phyloP scores from a whole-genome alignment of 257 asterid species.

The Dorcoceras hygrometricum region DNA sequence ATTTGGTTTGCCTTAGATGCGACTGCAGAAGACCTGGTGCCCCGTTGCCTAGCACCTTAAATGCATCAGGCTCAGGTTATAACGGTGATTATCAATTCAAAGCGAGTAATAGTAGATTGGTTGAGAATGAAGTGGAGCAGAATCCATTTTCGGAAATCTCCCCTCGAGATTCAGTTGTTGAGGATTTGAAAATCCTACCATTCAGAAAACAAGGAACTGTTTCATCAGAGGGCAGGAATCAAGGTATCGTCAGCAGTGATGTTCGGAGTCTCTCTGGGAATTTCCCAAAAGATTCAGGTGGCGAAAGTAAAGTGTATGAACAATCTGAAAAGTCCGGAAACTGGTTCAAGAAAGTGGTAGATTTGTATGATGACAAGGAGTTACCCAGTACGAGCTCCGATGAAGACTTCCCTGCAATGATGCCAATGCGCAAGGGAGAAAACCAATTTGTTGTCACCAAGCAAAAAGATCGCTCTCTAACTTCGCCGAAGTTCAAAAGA shows the following conservation, averaged over 20 bases:
- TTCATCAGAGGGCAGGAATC: slow-evolving; percentile 28
- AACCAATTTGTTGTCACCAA: slow-evolving; percentile 68
- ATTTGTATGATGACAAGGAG: slow-evolving; percentile 70
- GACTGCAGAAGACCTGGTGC: slow-evolving; percentile 63
- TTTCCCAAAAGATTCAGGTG: slow-evolving; percentile 24
- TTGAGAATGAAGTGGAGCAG: slow-evolving; percentile 38
- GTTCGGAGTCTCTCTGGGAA: slow-evolving; percentile 26
- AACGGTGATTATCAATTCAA: slow-evolving; percentile 20
- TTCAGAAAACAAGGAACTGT: slow-evolving; percentile 5
- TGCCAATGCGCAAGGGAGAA: slow-evolving; percentile 89
- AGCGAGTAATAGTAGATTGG: slow-evolving; percentile 25
- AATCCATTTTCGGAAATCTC: slow-evolving; percentile 35
- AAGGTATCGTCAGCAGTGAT: slow-evolving; percentile 25
- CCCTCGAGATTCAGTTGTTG: slow-evolving; percentile 20
- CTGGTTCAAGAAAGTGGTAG: slow-evolving; percentile 71
- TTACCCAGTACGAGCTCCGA: slow-evolving; percentile 57
- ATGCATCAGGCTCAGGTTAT: slow-evolving; percentile 27
- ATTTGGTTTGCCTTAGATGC: slow-evolving; percentile 75
- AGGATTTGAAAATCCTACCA: slow-evolving; percentile 16
- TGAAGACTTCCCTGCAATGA: slow-evolving; percentile 74
- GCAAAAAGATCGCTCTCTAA: slow-evolving; percentile 69
- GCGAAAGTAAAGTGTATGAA: slow-evolving; percentile 35
- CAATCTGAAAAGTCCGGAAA: slow-evolving; percentile 54
- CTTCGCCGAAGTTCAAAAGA: slow-evolving; percentile 73
- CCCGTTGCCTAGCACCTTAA: slow-evolving; percentile 30